Percentiles rank a stretch among this genome's conserved stretches.
These are phyloP conservation scores for Cyclotella distinguenda DNA, from an alignment of 108 stramenopile species.

Conservation along the genomic window DNA sequence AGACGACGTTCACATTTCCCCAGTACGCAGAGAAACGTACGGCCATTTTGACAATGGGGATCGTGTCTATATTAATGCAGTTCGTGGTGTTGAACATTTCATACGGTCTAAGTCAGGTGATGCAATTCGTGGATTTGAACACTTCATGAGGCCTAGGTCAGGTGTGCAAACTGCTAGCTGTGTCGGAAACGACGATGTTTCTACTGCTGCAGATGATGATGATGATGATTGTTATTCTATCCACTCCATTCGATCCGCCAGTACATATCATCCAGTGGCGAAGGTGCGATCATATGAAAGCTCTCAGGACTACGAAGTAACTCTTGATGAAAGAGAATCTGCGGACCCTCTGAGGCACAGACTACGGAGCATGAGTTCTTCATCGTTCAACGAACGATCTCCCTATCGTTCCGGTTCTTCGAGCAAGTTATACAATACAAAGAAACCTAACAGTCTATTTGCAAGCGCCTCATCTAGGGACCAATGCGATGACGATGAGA, in stretches of 20 bases:
- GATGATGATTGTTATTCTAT: constrained; percentile 10
- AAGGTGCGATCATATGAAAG: not conserved
- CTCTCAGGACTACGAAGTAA: not conserved
- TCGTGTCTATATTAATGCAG: too few species aligned
- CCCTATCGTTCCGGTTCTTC: too few species aligned
- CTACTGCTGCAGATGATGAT: not conserved
- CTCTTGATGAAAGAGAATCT: not conserved
- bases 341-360: too few species aligned
- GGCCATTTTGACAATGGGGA: too few species aligned
- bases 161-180: not conserved
- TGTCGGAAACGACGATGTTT: not conserved
- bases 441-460: too few species aligned
- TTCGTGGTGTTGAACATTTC: too few species aligned
- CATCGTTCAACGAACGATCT: too few species aligned
- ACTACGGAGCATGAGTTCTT: too few species aligned
- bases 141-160: not conserved
- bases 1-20: not conserved
- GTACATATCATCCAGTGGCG: not conserved
- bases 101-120: too few species aligned
- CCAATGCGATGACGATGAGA: constrained; percentile 1
- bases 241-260: not conserved
- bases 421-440: too few species aligned
- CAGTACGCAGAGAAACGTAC: too few species aligned
- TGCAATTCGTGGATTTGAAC: not conserved
- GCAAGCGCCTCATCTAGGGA: too few species aligned